Evolutionary conservation across 169 alveolate species (phyloP).

Genomic region (Fabrea salina): DNA sequence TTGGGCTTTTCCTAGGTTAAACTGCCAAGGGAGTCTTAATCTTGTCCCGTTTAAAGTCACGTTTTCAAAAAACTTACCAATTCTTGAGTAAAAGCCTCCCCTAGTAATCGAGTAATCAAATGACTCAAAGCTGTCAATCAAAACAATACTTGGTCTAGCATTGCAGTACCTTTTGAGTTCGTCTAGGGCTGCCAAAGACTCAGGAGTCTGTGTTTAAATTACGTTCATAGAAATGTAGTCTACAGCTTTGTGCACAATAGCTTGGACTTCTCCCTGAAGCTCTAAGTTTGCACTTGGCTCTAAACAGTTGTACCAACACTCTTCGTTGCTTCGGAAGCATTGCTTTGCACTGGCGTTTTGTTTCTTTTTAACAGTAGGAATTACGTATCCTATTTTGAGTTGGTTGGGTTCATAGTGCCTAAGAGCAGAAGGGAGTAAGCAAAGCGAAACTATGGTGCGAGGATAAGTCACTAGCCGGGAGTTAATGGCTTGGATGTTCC

Average conservation of each 20-base stretch:
- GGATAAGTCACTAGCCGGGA: not conserved
- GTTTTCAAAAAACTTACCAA: not conserved
- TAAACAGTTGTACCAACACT: not conserved
- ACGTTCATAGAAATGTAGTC: not conserved
- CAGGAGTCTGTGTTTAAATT: not conserved
- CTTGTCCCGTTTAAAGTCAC: not conserved
- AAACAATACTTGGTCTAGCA: not conserved
- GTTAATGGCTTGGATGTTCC: not conserved
- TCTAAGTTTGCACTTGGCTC: not conserved
- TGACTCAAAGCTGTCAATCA: not conserved
- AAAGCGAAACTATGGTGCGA: not conserved
- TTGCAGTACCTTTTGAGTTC: not conserved
- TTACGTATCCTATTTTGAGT: not conserved
- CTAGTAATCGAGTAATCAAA: not conserved
- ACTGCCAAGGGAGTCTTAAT: constrained; percentile 5
- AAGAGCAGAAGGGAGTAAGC: not conserved
- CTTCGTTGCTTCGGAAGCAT: not conserved
- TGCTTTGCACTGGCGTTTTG: not conserved
- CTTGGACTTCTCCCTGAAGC: not conserved
- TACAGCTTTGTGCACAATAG: not conserved
- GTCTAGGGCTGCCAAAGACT: not conserved
- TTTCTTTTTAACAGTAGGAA: not conserved
- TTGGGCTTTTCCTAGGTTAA: not conserved
- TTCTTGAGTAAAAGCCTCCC: not conserved
- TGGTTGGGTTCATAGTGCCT: not conserved